These are phyloP conservation scores for Helminthosporium solani DNA, from an alignment of 2,329 filamentous ascomycete species.

Conservation along the genomic window DNA sequence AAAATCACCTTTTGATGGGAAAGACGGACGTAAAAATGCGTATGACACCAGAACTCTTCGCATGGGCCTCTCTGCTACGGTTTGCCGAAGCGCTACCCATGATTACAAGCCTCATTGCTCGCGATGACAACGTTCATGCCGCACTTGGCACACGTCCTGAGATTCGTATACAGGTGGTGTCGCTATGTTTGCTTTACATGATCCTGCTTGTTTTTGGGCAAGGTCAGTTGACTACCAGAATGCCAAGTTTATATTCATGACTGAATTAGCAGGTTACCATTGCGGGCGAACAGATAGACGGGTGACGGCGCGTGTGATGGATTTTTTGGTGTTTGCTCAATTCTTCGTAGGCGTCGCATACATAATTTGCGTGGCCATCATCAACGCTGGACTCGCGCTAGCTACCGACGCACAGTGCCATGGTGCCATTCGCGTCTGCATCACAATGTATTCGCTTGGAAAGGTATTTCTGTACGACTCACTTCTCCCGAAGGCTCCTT, in stretches of 20 bases:
- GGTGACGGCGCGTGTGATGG: slow-evolving; percentile 12
- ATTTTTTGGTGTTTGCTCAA: slow-evolving; percentile 21
- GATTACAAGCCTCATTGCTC: background rate
- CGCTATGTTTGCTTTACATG: slow-evolving; percentile 15
- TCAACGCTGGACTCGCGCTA: slow-evolving; percentile 30
- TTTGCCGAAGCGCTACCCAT: background rate
- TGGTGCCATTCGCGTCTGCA: slow-evolving; percentile 37
- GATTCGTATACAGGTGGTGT: slow-evolving; percentile 6
- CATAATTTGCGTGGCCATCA: slow-evolving; percentile 27
- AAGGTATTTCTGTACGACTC: slow-evolving; percentile 30
- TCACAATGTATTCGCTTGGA: slow-evolving; percentile 36
- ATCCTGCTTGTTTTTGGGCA: slow-evolving; percentile 20
- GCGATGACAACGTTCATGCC: background rate
- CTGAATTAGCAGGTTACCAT: slow-evolving; percentile 6
- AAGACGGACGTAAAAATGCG: background rate
- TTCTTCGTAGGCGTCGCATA: slow-evolving; percentile 23
- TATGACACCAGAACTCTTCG: background rate
- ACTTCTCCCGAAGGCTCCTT: too few relatives aligned
- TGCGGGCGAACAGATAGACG: slow-evolving; percentile 17
- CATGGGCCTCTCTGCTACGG: background rate
- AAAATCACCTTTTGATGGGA: background rate
- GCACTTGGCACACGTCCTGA: background rate
- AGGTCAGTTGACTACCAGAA: slow-evolving; percentile 13
- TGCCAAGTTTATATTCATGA: background rate
- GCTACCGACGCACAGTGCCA: slow-evolving; percentile 27